Conservation (phyloP, 495 filamentous ascomycete genomes). For the Penicillium fimorum region DNA sequence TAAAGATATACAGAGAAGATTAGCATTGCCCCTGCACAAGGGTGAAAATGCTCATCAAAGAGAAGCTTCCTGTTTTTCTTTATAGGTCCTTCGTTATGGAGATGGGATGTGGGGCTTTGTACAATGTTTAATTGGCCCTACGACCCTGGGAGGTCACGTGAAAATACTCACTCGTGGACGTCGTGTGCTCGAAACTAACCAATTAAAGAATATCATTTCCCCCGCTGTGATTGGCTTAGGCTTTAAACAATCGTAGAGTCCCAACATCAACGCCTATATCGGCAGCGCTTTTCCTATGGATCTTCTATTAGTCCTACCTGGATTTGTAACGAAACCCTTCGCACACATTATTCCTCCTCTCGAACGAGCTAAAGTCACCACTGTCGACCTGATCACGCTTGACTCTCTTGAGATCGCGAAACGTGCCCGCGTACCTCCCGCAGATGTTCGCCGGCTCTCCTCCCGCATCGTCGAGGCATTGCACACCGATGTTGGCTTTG, state of each 20-base stretch:
- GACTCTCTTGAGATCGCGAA: constrained; percentile 81
- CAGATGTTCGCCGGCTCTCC: constrained; percentile 71
- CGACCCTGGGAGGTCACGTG: neutral
- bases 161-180: neutral
- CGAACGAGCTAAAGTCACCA: constrained; percentile 71
- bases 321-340: constrained; percentile 67
- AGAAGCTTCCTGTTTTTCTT: constrained; percentile 78
- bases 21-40: constrained; percentile 99
- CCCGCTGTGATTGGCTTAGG: neutral
- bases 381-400: constrained; percentile 81
- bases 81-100: neutral
- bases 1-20: constrained; percentile 88
- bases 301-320: constrained; percentile 77
- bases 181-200: neutral
- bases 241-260: neutral
- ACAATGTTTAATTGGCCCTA: neutral
- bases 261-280: neutral
- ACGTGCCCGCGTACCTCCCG: constrained; percentile 76
- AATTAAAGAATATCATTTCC: neutral
- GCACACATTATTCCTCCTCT: constrained; percentile 74
- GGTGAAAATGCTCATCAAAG: constrained; percentile 98
- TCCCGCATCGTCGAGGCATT: constrained; percentile 62
- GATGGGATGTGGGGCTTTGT: neutral
- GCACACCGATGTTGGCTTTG: constrained; percentile 60
- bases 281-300: constrained; percentile 54